phyloP scores from a whole-genome alignment of 257 asterid genomes.

The Nicotiana attenuata region DNA sequence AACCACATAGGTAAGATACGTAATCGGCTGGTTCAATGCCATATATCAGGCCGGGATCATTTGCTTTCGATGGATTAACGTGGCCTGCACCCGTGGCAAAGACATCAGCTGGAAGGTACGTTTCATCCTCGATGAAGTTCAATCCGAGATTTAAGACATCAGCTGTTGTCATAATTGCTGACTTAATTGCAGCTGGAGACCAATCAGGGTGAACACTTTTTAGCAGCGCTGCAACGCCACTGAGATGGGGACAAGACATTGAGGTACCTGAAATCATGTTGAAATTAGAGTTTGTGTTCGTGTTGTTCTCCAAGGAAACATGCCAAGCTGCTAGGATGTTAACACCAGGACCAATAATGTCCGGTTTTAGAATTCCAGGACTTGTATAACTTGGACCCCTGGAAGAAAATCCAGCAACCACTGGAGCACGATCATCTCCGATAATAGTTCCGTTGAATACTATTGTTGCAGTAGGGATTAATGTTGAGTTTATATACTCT shows the following conservation, averaged over 20 bases:
- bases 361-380: slow-evolving; percentile 32
- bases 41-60: slow-evolving; percentile 31
- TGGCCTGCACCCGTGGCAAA: slow-evolving; percentile 33
- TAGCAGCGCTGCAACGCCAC: slow-evolving; percentile 28
- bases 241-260: slow-evolving; percentile 37
- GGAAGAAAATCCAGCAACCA: slow-evolving; percentile 26
- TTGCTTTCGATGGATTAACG: slow-evolving; percentile 27
- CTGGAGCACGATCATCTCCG: slow-evolving; percentile 21
- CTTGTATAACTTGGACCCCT: slow-evolving; percentile 24
- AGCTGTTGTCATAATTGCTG: slow-evolving; percentile 34
- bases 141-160: not conserved
- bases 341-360: slow-evolving; percentile 30
- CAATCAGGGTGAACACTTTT: slow-evolving; percentile 32
- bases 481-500: slow-evolving; percentile 20
- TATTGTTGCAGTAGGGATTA: slow-evolving; percentile 9
- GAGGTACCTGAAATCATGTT: slow-evolving; percentile 32
- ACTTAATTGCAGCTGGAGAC: slow-evolving; percentile 33
- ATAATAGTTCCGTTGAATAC: slow-evolving; percentile 23
- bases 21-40: slow-evolving; percentile 18
- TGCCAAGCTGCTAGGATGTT: slow-evolving; percentile 32
- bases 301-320: not conserved
- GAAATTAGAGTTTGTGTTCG: not conserved
- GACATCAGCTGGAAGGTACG: not conserved
- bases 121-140: slow-evolving; percentile 8
- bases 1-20: slow-evolving; percentile 27